Base-by-base conservation (phyloP, 495 filamentous ascomycete species). In the Aspergillus olivimuriae region DNA sequence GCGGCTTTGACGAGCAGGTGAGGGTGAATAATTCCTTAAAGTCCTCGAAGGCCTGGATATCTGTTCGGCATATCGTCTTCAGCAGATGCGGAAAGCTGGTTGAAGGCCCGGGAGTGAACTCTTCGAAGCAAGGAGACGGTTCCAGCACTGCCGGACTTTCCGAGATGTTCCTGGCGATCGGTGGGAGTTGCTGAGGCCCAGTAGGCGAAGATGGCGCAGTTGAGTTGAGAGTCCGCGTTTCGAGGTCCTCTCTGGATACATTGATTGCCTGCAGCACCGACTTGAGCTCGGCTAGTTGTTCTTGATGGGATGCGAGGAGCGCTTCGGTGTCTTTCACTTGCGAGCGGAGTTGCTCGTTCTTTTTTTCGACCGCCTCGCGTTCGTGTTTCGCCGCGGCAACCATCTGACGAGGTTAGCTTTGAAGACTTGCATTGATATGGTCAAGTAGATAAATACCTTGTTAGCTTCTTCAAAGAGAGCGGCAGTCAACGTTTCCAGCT, bases 401-500 rank as follows among this genome's bases (percentile, higher is more conserved):
- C 92, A 98, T 96, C 77, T 88, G 66, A 19, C 51, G 4, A 15
- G 20, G 31, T 33, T 11, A 34, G 4, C 37, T 4, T 74, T 47
- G 75, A 65, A n/a, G 12, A n/a, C 26, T 43, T n/a, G 7, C 14
- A 34, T 7, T 1, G 15, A 32, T n/a, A 38, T 38, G 19, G 19
- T 9, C 4, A 35, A 3, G 31, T 21, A 37, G 20, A 34, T 26
- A 41, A 61, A 24, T 63, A 86, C 83, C 74, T 77, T 78, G 60
- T 98, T 95, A 23, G 92, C 92, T 72, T 97, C 91, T 60, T 95
- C 88, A 48, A 98, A 97, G 14, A 98, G 72, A 19, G 86, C 87
- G 4, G 88, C 78, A 9, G 94, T 96, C 40, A 97, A 67, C 35
- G 78, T 83, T 65, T 97, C 92, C 22, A 98, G 70, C 64, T 98